Percentiles rank a stretch among this genome's conserved stretches.
Evolutionary conservation across 2,329 filamentous ascomycete species (phyloP).

Genomic region (Furcasterigmium furcatum): DNA sequence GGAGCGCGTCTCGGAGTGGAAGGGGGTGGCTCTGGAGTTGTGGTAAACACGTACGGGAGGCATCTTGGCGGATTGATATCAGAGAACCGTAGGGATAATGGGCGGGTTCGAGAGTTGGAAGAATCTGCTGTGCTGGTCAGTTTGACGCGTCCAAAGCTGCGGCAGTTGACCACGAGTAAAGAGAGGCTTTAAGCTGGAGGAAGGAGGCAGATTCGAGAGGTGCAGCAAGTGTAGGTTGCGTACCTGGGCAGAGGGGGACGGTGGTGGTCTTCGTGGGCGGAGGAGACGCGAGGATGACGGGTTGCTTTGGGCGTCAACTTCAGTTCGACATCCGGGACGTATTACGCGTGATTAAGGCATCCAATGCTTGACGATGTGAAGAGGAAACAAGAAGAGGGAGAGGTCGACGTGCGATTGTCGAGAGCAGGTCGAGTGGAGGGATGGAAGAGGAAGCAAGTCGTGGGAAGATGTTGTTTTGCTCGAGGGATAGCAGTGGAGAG

Average conservation of each 20-base stretch:
- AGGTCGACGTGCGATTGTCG: neutral
- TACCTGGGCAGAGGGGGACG: neutral
- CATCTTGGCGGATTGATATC: slow-evolving; percentile 21
- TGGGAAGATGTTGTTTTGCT: slow-evolving; percentile 6
- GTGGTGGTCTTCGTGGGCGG: neutral
- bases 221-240: neutral
- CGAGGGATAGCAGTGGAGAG: slow-evolving; percentile 3
- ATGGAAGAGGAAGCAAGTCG: neutral
- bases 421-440: neutral
- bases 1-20: neutral
- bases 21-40: neutral
- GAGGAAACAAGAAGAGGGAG: neutral
- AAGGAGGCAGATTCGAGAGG: neutral
- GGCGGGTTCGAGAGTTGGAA: neutral
- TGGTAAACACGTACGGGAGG: slow-evolving; percentile 30
- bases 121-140: neutral
- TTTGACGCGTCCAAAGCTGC: neutral
- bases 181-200: neutral
- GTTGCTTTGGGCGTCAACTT: neutral
- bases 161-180: neutral
- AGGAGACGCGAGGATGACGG: neutral
- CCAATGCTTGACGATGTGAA: neutral
- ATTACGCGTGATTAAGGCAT: neutral
- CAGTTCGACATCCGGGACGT: neutral
- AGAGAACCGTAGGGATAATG: neutral